These are phyloP conservation scores for Cudoniella acicularis DNA, from an alignment of 495 filamentous ascomycete species.

Conservation along the genomic window DNA sequence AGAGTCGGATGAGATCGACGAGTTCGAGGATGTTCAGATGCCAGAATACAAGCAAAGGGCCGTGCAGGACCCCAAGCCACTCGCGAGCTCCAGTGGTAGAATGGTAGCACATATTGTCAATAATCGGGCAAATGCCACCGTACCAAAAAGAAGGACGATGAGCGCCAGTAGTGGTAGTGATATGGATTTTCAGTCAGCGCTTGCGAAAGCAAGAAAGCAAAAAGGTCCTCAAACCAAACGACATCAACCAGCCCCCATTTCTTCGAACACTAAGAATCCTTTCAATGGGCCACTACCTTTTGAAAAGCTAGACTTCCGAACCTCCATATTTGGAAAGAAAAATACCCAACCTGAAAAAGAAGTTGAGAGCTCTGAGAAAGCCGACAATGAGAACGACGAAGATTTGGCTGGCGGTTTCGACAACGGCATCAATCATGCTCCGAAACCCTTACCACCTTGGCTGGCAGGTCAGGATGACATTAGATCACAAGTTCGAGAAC, in stretches of 20 bases:
- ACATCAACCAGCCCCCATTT: constrained; percentile 25
- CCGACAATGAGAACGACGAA: constrained; percentile 43
- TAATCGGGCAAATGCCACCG: constrained; percentile 52
- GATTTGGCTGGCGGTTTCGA: constrained; percentile 67
- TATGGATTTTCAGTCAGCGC: constrained; percentile 57
- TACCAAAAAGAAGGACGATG: constrained; percentile 36
- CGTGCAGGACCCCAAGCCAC: constrained; percentile 48
- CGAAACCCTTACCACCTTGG: constrained; percentile 80
- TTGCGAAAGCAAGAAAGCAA: constrained; percentile 47
- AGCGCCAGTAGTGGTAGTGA: constrained; percentile 57
- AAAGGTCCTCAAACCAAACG: constrained; percentile 27
- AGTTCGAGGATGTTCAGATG: constrained; percentile 45
- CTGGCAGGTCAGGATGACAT: constrained; percentile 59
- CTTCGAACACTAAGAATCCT: constrained; percentile 41
- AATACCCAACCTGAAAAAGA: constrained; percentile 29
- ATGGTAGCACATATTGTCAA: constrained; percentile 63
- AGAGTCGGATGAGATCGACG: constrained; percentile 32
- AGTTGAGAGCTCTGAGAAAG: constrained; percentile 11
- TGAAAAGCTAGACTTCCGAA: constrained; percentile 71
- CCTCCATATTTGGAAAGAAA: constrained; percentile 53
- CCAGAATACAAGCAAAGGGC: constrained; percentile 53
- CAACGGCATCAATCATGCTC: constrained; percentile 40
- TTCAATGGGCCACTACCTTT: constrained; percentile 87
- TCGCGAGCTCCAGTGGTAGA: constrained; percentile 46
- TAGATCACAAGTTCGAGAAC: constrained; percentile 44